A percentile compares a stretch with the other conserved stretches of the same genome.
Conservation (phyloP, 2,329 filamentous ascomycete species). For the Harringtonia aguacate region DNA sequence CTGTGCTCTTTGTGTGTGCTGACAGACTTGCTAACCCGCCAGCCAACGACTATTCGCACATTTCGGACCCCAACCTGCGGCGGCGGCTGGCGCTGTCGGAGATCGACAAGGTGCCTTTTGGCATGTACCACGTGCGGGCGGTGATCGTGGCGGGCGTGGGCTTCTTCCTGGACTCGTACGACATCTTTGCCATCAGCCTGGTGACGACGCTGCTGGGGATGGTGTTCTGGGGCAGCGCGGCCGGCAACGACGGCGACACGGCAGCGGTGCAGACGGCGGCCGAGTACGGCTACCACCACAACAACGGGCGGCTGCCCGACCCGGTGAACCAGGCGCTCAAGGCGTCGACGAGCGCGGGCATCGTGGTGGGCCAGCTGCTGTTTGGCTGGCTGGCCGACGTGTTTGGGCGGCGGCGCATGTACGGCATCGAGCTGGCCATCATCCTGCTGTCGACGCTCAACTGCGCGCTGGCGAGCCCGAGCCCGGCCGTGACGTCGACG, state of each 20-base stretch:
- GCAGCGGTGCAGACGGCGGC: conserved; percentile 12
- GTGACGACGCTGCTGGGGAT: conserved; percentile 62
- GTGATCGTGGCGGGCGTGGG: conserved; percentile 69
- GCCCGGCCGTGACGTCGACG: conserved; percentile 46
- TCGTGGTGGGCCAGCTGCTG: conserved; percentile 64
- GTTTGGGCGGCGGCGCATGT: conserved; percentile 71
- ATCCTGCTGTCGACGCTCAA: conserved; percentile 62
- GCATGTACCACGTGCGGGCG: conserved; percentile 65
- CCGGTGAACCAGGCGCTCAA: conserved; percentile 65
- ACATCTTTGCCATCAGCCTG: conserved; percentile 71
- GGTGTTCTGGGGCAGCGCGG: conserved; percentile 55
- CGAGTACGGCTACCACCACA: conserved; percentile 36
- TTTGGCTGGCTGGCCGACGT: conserved; percentile 71
- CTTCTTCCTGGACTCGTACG: conserved; percentile 77
- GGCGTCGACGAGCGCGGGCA: conserved; percentile 69
- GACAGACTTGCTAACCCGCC: background rate
- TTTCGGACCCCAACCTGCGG: conserved; percentile 64
- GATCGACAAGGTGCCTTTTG: conserved; percentile 69
- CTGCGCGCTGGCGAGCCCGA: conserved; percentile 52
- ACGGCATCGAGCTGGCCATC: conserved; percentile 64
- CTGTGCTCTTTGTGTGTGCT: too few relatives aligned
- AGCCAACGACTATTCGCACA: conserved; percentile 38
- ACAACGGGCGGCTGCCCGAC: conserved; percentile 47
- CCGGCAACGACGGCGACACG: conserved; percentile 18
- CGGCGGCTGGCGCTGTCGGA: conserved; percentile 66